Evolutionary conservation across 208 protist genomes (phyloP).

Genomic region (Acanthamoeba healyi): DNA sequence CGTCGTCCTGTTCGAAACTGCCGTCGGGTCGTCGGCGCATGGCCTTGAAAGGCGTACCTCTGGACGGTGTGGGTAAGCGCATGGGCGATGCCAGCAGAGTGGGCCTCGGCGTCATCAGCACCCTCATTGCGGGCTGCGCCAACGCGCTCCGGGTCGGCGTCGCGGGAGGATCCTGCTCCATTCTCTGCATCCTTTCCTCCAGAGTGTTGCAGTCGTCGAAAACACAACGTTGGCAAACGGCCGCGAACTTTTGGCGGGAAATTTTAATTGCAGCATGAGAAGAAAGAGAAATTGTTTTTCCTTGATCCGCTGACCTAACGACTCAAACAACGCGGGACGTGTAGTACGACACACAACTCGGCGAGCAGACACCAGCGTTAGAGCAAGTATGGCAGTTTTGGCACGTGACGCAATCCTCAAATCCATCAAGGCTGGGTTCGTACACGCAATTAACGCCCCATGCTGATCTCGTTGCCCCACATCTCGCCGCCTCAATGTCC

Average conservation of each 20-base stretch:
- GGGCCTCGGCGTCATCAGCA: not conserved
- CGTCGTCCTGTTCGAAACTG: not conserved
- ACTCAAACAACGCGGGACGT: no score
- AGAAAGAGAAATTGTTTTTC: no score
- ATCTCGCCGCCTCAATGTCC: no score
- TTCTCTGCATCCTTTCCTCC: not conserved
- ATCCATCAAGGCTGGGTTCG: constrained; percentile 40
- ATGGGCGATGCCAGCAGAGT: not conserved
- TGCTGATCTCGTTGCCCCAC: not conserved
- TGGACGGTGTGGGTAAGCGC: not conserved
- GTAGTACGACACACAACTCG: no score
- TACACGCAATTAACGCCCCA: not conserved
- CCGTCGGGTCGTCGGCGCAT: not conserved
- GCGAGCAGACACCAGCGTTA: no score
- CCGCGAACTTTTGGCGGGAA: no score
- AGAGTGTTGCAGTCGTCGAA: no score
- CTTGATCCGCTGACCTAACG: no score
- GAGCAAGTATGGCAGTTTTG: constrained; percentile 53
- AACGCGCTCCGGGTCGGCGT: not conserved
- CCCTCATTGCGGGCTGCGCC: not conserved
- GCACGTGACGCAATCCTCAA: constrained; percentile 43
- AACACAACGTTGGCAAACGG: no score
- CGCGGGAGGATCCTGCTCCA: not conserved
- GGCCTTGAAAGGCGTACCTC: not conserved
- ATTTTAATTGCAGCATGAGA: no score